Evolutionary conservation across 345 rosid genomes (phyloP).

Genomic region (Eucalyptus tenuipes): DNA sequence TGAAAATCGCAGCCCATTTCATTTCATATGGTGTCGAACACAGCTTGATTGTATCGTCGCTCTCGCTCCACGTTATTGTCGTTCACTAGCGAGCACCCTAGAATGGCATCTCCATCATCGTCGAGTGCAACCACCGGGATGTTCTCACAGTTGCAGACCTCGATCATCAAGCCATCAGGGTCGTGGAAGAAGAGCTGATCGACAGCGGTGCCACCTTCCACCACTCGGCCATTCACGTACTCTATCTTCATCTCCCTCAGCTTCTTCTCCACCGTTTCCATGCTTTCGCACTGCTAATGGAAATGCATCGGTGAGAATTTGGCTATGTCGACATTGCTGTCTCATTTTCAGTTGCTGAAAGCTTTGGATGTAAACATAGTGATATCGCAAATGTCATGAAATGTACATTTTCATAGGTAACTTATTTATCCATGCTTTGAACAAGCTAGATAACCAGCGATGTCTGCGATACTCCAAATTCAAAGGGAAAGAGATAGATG

Average conservation of each 20-base stretch:
- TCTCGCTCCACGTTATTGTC: neutral
- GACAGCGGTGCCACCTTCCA: constrained; percentile 30
- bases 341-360: neutral
- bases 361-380: neutral
- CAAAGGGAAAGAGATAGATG: neutral
- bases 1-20: neutral
- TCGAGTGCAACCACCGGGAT: constrained; percentile 29
- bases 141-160: constrained; percentile 45
- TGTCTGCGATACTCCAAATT: neutral
- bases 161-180: constrained; percentile 55
- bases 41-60: neutral
- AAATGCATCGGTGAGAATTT: neutral
- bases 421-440: neutral
- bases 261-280: constrained; percentile 34
- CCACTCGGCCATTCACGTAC: constrained; percentile 20
- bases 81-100: constrained; percentile 11
- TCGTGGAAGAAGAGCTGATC: constrained; percentile 59
- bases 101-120: neutral
- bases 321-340: neutral
- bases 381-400: neutral
- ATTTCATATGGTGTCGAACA: neutral
- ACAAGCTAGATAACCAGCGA: neutral
- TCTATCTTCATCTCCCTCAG: constrained; percentile 34
- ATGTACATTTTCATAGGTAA: neutral
- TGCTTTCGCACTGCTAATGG: constrained; percentile 34